These are phyloP conservation scores for Scedosporium minutisporum DNA, from an alignment of 2,329 filamentous ascomycete species.

Conservation along the genomic window DNA sequence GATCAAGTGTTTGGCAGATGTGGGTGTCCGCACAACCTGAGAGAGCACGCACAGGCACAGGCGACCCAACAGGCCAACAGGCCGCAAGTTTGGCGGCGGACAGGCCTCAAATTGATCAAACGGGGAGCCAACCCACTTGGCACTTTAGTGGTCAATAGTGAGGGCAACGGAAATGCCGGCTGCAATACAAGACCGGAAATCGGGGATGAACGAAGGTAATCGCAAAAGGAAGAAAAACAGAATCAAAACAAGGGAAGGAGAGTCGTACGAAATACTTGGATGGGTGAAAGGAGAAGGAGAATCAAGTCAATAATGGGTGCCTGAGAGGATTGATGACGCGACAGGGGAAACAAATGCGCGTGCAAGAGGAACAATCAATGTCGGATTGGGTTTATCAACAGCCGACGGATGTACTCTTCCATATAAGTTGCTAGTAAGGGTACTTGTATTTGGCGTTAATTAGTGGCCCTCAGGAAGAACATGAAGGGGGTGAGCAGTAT, in stretches of 20 bases:
- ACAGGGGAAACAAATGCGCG: conserved; percentile 4
- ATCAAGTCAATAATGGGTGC: neutral
- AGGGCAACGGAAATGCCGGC: neutral
- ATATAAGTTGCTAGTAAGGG: neutral
- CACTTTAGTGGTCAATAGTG: neutral
- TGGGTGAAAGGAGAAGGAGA: conserved; percentile 4
- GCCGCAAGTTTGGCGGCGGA: neutral
- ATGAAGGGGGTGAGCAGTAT: too few species aligned
- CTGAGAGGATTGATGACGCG: neutral
- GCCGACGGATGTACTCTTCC: neutral
- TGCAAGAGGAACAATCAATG: neutral
- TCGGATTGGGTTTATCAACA: neutral
- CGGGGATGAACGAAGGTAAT: conserved; percentile 3
- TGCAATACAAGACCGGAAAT: neutral
- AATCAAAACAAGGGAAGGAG: neutral
- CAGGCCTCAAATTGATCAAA: neutral
- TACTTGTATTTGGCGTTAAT: neutral
- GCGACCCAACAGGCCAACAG: neutral
- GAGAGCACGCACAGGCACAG: neutral
- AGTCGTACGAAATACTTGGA: conserved; percentile 1
- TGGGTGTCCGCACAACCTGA: neutral
- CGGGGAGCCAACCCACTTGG: neutral
- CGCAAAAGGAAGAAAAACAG: neutral
- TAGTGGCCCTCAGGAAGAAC: neutral
- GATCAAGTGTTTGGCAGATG: neutral